phyloP scores from a whole-genome alignment of 1,284 basidiomycete genomes.

The Pseudozyma thailandica region DNA sequence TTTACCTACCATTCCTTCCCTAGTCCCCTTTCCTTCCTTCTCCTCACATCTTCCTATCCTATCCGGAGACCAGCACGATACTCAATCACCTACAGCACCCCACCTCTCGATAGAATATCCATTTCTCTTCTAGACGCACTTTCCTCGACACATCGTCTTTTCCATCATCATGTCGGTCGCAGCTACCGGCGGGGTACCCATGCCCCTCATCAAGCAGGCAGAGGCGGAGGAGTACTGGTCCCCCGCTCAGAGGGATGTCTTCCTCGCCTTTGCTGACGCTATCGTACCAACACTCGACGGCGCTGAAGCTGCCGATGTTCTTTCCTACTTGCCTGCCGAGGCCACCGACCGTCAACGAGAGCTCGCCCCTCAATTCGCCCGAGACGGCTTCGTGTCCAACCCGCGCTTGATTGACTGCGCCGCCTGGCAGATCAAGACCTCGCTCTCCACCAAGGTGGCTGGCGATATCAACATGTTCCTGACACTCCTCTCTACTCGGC shows the following conservation, averaged over 20 bases:
- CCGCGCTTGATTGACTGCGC: constrained; percentile 58
- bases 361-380: constrained; percentile 51
- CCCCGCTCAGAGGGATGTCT: constrained; percentile 41
- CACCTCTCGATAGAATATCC: no score
- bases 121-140: not conserved
- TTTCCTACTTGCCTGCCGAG: constrained; percentile 52
- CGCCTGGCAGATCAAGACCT: constrained; percentile 51
- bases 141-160: no score
- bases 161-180: constrained; percentile 32
- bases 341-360: constrained; percentile 56
- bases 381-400: constrained; percentile 51
- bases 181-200: constrained; percentile 28
- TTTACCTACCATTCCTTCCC: not conserved
- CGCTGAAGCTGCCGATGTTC: constrained; percentile 52
- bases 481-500: constrained; percentile 53
- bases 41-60: not conserved
- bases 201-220: constrained; percentile 45
- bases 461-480: constrained; percentile 58
- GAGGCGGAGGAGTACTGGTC: constrained; percentile 52
- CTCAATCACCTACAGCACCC: no score
- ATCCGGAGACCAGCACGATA: no score
- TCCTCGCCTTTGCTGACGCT: constrained; percentile 63
- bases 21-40: not conserved
- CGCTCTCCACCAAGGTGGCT: constrained; percentile 51
- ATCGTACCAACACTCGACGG: constrained; percentile 58